Percentiles rank a stretch among this genome's conserved stretches.
Conservation (phyloP, 2,329 filamentous ascomycete genomes). For the Rasamsonia emersonii region DNA sequence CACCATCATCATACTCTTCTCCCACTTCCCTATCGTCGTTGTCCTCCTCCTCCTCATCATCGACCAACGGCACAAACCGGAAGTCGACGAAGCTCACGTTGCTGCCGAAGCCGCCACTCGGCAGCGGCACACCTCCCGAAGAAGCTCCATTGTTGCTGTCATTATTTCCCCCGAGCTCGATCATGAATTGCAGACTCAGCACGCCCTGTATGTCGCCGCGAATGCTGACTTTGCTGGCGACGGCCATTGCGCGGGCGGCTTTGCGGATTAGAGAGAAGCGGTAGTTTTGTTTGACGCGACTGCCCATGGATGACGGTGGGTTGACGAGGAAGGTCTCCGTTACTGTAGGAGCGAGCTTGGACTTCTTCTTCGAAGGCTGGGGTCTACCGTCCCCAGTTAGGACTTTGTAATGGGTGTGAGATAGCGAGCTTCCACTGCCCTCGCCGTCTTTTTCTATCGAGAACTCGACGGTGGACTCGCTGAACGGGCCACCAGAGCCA, state of each 20-base stretch:
- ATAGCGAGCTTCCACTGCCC: constrained; percentile 14
- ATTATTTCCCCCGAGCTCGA: constrained; percentile 76
- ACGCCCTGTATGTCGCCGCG: constrained; percentile 83
- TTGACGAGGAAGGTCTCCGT: constrained; percentile 46
- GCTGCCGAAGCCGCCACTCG: constrained; percentile 15
- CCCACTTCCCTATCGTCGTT: no score
- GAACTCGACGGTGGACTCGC: constrained; percentile 54
- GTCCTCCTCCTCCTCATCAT: no score
- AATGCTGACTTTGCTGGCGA: constrained; percentile 86
- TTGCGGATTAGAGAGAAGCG: constrained; percentile 80
- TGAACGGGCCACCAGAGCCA: constrained; percentile 50
- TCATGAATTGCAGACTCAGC: constrained; percentile 90
- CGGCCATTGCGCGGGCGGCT: constrained; percentile 83
- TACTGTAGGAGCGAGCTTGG: constrained; percentile 34
- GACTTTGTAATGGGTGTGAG: constrained; percentile 22
- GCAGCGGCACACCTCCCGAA: constrained; percentile 12
- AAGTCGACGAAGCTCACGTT: constrained; percentile 38
- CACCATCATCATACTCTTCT: no score
- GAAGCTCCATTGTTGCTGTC: constrained; percentile 11
- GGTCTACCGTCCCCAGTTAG: constrained; percentile 30
- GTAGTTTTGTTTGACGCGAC: constrained; percentile 67
- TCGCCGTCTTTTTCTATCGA: constrained; percentile 37
- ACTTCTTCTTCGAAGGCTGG: constrained; percentile 21
- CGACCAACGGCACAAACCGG: constrained; percentile 36
- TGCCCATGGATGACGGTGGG: constrained; percentile 47